phyloP scores from a whole-genome alignment of 805 yeast genomes.

The Kuraishia cidri region DNA sequence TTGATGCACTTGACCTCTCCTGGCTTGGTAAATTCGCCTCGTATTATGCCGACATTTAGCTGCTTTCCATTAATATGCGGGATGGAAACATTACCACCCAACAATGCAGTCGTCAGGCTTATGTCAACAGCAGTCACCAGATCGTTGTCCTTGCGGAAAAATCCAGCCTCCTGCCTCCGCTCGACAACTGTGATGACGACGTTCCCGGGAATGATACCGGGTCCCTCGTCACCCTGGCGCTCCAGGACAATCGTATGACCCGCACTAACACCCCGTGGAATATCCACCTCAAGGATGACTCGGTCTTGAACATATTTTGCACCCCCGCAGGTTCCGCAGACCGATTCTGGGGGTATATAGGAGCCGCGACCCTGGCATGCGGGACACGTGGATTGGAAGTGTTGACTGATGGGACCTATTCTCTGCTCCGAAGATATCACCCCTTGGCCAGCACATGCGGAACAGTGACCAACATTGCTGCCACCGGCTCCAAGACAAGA shows the following conservation, averaged over 20 bases:
- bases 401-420: constrained; percentile 34
- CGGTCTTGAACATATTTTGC: constrained; percentile 35
- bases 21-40: constrained; percentile 46
- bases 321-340: constrained; percentile 35
- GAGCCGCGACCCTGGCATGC: constrained; percentile 33
- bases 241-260: constrained; percentile 43
- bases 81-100: constrained; percentile 40
- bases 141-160: constrained; percentile 34
- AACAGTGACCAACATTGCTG: constrained; percentile 18
- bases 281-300: constrained; percentile 40
- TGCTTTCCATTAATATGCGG: constrained; percentile 25
- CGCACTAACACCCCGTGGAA: constrained; percentile 45
- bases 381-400: constrained; percentile 33
- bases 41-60: constrained; percentile 26
- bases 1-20: constrained; percentile 37
- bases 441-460: constrained; percentile 33
- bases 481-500: constrained; percentile 49
- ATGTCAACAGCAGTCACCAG: constrained; percentile 33
- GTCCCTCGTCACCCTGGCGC: constrained; percentile 62
- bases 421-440: constrained; percentile 26
- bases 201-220: constrained; percentile 55
- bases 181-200: constrained; percentile 47
- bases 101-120: constrained; percentile 42
- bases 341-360: constrained; percentile 17
- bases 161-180: constrained; percentile 14